Conservation (phyloP, 805 yeast species). For the Blastobotrys mokoenaii region DNA sequence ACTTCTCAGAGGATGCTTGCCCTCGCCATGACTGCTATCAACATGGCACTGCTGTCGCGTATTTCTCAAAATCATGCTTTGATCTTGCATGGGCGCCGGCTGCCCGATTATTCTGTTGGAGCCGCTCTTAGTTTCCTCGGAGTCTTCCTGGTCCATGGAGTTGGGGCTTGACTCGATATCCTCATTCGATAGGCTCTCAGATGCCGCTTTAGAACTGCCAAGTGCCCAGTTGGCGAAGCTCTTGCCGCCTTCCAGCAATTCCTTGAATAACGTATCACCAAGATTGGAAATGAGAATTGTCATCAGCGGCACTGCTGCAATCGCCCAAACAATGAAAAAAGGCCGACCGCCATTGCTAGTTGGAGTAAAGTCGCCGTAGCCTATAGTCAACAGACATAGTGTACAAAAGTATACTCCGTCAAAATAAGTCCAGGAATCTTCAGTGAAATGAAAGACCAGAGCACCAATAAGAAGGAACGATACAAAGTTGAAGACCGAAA, state of each 20-base stretch:
- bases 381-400: constrained; percentile 69
- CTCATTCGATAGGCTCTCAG: background rate
- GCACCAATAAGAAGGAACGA: constrained; percentile 71
- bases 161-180: background rate
- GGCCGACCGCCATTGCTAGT: constrained; percentile 54
- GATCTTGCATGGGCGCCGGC: background rate
- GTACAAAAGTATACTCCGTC: constrained; percentile 68
- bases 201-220: background rate
- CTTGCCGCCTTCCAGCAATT: constrained; percentile 13
- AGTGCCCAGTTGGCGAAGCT: constrained; percentile 15
- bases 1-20: no score
- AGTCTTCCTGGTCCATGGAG: background rate
- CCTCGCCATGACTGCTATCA: no score
- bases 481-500: constrained; percentile 38
- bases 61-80: background rate
- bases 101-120: background rate
- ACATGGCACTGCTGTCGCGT: background rate
- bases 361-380: constrained; percentile 76
- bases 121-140: background rate
- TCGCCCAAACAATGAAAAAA: constrained; percentile 72
- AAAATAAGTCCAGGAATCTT: constrained; percentile 62
- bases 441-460: constrained; percentile 47
- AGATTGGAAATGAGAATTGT: constrained; percentile 65
- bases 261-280: constrained; percentile 43
- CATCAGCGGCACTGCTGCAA: constrained; percentile 81